These are phyloP conservation scores for Parasitella parasitica DNA, from an alignment of 371 early-diverging fungal genomes.

Conservation along the genomic window DNA sequence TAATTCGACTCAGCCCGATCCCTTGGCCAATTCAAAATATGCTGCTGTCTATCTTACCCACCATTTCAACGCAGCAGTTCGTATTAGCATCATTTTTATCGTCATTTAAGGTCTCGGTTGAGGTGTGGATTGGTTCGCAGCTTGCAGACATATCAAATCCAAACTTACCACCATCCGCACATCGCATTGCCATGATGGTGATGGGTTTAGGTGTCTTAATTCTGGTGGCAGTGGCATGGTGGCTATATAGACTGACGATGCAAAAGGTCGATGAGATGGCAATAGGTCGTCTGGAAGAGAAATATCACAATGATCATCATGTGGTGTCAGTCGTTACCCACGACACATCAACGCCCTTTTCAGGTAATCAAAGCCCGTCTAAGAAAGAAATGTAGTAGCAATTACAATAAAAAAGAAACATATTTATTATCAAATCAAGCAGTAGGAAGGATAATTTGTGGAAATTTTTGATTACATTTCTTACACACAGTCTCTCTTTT, in stretches of 20 bases:
- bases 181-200: conserved; percentile 34
- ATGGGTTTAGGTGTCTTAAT: conserved; percentile 28
- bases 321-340: not conserved
- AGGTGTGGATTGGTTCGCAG: conserved; percentile 52
- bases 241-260: conserved; percentile 27
- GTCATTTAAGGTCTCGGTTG: conserved; percentile 35
- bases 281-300: not conserved
- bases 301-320: not conserved
- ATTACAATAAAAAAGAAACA: not conserved
- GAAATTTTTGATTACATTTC: conserved; percentile 43
- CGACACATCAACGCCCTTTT: not conserved
- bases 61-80: conserved; percentile 22
- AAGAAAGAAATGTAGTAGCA: conserved; percentile 3
- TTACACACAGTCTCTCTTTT: conserved; percentile 31
- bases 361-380: conserved; percentile 1
- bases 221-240: conserved; percentile 16
- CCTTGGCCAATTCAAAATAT: conserved; percentile 46
- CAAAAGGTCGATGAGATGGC: conserved; percentile 14
- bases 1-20: conserved; percentile 45
- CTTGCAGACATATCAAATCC: conserved; percentile 47
- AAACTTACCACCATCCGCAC: conserved; percentile 39
- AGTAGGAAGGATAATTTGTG: conserved; percentile 33
- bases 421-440: conserved; percentile 1
- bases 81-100: conserved; percentile 24
- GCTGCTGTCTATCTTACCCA: conserved; percentile 35